phyloP scores from a whole-genome alignment of 345 rosid species.

The Bruguiera parviflora region DNA sequence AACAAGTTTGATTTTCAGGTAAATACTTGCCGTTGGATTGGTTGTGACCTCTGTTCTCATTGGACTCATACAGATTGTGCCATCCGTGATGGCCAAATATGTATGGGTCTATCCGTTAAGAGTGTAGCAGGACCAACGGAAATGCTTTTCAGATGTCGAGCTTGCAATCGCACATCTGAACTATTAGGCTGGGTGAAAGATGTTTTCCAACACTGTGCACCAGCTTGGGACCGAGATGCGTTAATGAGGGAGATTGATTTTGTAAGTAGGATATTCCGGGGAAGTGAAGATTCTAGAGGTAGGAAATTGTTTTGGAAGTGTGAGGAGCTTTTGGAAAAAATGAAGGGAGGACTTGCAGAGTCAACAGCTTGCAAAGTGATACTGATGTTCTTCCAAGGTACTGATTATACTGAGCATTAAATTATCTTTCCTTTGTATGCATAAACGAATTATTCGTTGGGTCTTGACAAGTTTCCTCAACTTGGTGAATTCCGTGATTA shows the following conservation, averaged over 20 bases:
- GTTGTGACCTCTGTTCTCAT: constrained; percentile 92
- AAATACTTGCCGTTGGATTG: constrained; percentile 97
- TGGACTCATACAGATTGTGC: constrained; percentile 99
- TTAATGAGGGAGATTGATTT: constrained; percentile 86
- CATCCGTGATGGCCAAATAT: constrained; percentile 80
- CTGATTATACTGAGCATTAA: neutral
- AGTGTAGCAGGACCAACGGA: constrained; percentile 65
- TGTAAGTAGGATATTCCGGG: constrained; percentile 76
- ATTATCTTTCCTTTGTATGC: neutral
- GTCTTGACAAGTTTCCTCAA: neutral
- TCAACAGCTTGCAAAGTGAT: constrained; percentile 70
- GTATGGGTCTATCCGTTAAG: constrained; percentile 70
- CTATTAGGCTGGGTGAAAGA: constrained; percentile 98
- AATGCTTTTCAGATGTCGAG: constrained; percentile 88
- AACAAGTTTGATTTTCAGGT: constrained; percentile 94
- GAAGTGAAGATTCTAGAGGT: constrained; percentile 90
- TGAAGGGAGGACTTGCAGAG: constrained; percentile 74
- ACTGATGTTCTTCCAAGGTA: constrained; percentile 90
- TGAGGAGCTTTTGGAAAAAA: constrained; percentile 74
- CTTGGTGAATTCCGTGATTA: neutral
- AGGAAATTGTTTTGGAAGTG: constrained; percentile 90
- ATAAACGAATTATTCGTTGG: neutral
- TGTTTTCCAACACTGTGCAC: constrained; percentile 97
- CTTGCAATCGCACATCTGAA: constrained; percentile 93
- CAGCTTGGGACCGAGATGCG: constrained; percentile 85